These are phyloP conservation scores for Epichloe baconii DNA, from an alignment of 2,329 filamentous ascomycete genomes.

Conservation along the genomic window DNA sequence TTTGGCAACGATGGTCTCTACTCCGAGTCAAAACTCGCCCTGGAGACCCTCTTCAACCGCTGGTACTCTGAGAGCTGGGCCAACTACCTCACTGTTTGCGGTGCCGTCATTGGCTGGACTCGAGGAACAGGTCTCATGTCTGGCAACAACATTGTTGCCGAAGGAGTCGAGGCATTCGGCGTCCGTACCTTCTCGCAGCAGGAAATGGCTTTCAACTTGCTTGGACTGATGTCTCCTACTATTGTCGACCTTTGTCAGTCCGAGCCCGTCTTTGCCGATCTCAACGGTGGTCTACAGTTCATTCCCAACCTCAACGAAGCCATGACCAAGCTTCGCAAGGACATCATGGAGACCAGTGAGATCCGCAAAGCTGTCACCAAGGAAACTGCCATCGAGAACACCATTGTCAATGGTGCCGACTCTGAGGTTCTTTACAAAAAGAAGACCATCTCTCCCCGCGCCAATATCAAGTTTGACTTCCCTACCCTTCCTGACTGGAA, in stretches of 20 bases:
- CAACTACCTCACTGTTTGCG: slow-evolving; percentile 95
- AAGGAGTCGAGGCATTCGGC: slow-evolving; percentile 91
- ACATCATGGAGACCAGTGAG: slow-evolving; percentile 90
- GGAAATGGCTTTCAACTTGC: slow-evolving; percentile 98
- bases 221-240: slow-evolving; percentile 87
- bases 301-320: slow-evolving; percentile 88
- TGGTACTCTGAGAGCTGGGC: slow-evolving; percentile 98
- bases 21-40: slow-evolving; percentile 91
- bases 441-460: slow-evolving; percentile 81
- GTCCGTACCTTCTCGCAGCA: slow-evolving; percentile 98
- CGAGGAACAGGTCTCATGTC: slow-evolving; percentile 97
- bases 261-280: slow-evolving; percentile 90
- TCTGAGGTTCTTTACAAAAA: slow-evolving; percentile 92
- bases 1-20: slow-evolving; percentile 97
- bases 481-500: slow-evolving; percentile 86
- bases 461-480: slow-evolving; percentile 98
- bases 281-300: slow-evolving; percentile 96
- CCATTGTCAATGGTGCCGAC: slow-evolving; percentile 87
- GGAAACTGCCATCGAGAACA: slow-evolving; percentile 93
- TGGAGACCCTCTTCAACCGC: slow-evolving; percentile 95
- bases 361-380: slow-evolving; percentile 87
- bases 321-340: slow-evolving; percentile 86
- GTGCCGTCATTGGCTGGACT: slow-evolving; percentile 97
- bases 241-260: slow-evolving; percentile 92
- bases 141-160: slow-evolving; percentile 93